phyloP scores from a whole-genome alignment of 1,284 basidiomycete genomes.

The Leccinum fallax region DNA sequence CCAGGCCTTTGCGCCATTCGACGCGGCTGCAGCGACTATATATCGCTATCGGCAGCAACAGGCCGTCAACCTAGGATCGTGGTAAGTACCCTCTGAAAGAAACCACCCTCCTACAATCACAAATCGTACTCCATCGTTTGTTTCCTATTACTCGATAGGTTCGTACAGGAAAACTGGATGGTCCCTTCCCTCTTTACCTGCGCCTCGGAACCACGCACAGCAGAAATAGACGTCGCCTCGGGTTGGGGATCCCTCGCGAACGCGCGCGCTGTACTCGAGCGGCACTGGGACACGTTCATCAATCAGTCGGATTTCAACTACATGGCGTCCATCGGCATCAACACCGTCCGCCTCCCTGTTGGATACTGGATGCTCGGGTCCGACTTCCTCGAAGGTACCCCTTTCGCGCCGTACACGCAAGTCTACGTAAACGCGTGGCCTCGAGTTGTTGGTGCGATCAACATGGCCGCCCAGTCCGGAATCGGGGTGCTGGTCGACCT shows the following conservation, averaged over 20 bases:
- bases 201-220: constrained; percentile 53
- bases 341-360: constrained; percentile 72
- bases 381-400: constrained; percentile 46
- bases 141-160: constrained; percentile 45
- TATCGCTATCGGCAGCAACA: constrained; percentile 29
- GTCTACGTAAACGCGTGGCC: constrained; percentile 71
- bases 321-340: constrained; percentile 65
- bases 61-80: constrained; percentile 27
- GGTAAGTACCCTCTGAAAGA: constrained; percentile 10
- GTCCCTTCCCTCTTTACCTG: constrained; percentile 68
- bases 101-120: background rate
- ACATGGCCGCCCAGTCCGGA: constrained; percentile 57
- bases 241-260: constrained; percentile 47
- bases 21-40: constrained; percentile 15
- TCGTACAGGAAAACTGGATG: constrained; percentile 83
- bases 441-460: constrained; percentile 62
- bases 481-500: constrained; percentile 14
- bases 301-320: constrained; percentile 65
- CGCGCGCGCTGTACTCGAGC: constrained; percentile 63
- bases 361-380: constrained; percentile 66
- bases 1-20: constrained; percentile 21
- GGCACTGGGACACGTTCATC: constrained; percentile 82
- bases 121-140: background rate
- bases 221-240: constrained; percentile 55
- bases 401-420: constrained; percentile 56